Conservation (phyloP, 306 rosid species). For the Styphnolobium japonicum region DNA sequence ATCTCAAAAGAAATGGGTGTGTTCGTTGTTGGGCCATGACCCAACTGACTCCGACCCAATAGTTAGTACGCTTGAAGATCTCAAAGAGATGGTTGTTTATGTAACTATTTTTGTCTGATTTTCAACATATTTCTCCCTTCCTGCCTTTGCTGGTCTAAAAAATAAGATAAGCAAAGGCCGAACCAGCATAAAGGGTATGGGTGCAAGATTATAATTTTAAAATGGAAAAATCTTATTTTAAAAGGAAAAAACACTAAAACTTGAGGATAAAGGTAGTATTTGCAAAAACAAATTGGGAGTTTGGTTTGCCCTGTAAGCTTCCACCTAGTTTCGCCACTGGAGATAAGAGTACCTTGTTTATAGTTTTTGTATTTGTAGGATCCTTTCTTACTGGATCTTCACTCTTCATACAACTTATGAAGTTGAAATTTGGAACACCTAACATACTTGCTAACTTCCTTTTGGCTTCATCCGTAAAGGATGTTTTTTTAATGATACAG, state of each 20-base stretch:
- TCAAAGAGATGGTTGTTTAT: too few species aligned
- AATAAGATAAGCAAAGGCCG: too few species aligned
- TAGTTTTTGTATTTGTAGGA: not conserved
- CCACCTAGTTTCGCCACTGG: too few species aligned
- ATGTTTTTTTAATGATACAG: not conserved
- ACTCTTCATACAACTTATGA: not conserved
- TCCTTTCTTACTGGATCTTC: not conserved
- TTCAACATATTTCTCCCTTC: constrained; percentile 18
- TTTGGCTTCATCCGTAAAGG: not conserved
- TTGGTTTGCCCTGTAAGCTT: too few species aligned
- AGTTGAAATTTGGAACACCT: not conserved
- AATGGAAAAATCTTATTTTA: too few species aligned
- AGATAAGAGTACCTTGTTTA: not conserved
- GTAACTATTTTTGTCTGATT: constrained; percentile 2
- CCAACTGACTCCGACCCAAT: too few species aligned
- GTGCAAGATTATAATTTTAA: too few species aligned
- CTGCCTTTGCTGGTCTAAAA: not conserved
- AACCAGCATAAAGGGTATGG: too few species aligned
- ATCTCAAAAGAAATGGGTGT: constrained; percentile 51
- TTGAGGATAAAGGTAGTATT: too few species aligned
- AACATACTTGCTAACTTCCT: not conserved
- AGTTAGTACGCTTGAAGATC: too few species aligned
- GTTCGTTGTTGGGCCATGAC: constrained; percentile 38
- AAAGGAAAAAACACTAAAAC: too few species aligned
- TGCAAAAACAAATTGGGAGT: too few species aligned